phyloP scores from a whole-genome alignment of 257 asterid species.

The Euphrasia confusa region DNA sequence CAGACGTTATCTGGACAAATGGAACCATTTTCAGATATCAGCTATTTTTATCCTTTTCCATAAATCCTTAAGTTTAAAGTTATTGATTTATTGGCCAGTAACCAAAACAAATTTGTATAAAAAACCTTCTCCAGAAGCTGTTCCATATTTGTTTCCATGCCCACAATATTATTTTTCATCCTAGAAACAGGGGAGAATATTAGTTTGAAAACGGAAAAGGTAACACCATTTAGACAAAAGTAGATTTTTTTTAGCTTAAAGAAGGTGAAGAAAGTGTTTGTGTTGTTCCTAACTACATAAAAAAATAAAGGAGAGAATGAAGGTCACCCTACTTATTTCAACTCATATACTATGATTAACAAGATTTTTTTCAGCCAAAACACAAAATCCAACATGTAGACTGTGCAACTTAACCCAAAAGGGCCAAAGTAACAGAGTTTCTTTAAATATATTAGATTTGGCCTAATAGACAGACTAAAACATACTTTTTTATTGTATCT shows the following conservation, averaged over 20 bases:
- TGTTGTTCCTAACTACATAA: too few species aligned
- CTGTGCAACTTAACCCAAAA: not conserved
- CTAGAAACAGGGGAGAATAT: conserved; percentile 38
- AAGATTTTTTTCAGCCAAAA: not conserved
- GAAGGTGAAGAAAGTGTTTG: not conserved
- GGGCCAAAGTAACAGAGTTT: not conserved
- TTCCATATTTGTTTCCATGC: conserved; percentile 98
- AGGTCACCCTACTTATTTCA: not conserved
- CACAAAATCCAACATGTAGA: not conserved
- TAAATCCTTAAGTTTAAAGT: conserved; percentile 3
- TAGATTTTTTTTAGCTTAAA: not conserved
- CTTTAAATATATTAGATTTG: conserved; percentile 10
- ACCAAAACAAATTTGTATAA: conserved; percentile 30
- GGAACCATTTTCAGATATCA: conserved; percentile 14
- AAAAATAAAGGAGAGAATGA: not conserved
- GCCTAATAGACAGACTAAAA: conserved; percentile 11
- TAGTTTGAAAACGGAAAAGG: conserved; percentile 16
- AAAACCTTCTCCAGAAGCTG: conserved; percentile 93
- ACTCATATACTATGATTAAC: not conserved
- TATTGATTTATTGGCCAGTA: conserved; percentile 22
- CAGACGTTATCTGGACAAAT: conserved; percentile 78
- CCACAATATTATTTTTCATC: conserved; percentile 95
- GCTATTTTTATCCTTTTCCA: conserved; percentile 10
- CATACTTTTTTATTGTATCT: conserved; percentile 87
- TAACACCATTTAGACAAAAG: conserved; percentile 15